A percentile compares a stretch with the other conserved stretches of the same genome.
phyloP scores from a whole-genome alignment of 305 asterid genomes.

The Fraxinus angustifolia region DNA sequence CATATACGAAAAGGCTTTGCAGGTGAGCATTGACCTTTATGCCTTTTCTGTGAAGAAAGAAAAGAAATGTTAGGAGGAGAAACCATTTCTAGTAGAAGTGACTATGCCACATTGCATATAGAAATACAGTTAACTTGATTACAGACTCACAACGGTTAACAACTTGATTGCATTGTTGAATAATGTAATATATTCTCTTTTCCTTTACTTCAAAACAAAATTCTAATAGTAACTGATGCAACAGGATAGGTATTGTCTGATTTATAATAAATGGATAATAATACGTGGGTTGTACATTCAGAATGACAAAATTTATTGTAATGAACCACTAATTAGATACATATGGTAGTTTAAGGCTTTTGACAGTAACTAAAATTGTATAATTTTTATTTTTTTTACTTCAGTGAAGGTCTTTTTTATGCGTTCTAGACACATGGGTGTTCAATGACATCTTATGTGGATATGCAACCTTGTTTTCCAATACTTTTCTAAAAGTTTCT shows the following conservation, averaged over 20 bases:
- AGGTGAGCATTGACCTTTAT: constrained; percentile 40
- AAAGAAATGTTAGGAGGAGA: neutral
- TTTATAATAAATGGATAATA: neutral
- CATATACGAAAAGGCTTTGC: constrained; percentile 55
- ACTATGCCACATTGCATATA: neutral
- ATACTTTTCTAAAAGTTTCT: neutral
- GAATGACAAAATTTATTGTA: neutral
- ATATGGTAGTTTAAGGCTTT: neutral
- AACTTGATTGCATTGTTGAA: neutral
- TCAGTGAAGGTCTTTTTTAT: neutral
- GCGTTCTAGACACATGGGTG: neutral
- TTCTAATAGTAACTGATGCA: neutral
- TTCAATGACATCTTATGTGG: neutral
- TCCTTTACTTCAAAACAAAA: neutral
- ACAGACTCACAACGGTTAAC: neutral
- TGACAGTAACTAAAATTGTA: neutral
- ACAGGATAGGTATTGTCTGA: neutral
- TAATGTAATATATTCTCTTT: neutral
- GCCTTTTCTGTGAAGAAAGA: constrained; percentile 4
- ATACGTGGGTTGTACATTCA: neutral
- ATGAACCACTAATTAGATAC: neutral
- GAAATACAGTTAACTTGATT: neutral
- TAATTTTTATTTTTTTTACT: neutral
- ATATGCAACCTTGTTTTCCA: neutral
- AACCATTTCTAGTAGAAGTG: neutral